Evolutionary conservation across 2,329 filamentous ascomycete species (phyloP), one percentile per base, ranked within the genome.

Genomic region (Talaromyces pinophilus): DNA sequence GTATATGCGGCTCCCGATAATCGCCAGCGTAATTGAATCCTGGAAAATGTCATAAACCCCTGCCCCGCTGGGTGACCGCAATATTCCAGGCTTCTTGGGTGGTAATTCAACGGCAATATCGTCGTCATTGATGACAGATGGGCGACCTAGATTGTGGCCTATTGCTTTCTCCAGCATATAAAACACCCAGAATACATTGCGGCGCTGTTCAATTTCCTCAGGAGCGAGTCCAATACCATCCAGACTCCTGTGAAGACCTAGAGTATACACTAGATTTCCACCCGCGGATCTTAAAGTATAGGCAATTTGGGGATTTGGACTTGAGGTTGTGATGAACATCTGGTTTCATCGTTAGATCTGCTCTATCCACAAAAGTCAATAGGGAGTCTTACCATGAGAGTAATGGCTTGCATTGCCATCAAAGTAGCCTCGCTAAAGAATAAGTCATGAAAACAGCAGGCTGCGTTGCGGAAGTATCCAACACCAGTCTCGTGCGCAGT

Each of bases 171-270:
- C 62, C 1, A 64, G 62, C 38, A 48, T n/a, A 59, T 64, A 64
- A 4, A 64, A 64, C 22, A 59, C 62, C 62, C 62, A 64, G 25
- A 64, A 64, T 10, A 64, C 62, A 40, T 64, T 64, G 38, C 62
- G 62, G 8, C 62, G 62, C 22, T 64, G 62, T 50, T 64, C 62
- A 17, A 64, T 59, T 25, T 64, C 62, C 40, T 35, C 62, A 0
- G 52, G 54, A 3, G 52, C 40, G 13, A 64, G 52, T 22, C 62
- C 62, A 15, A n/a, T 13, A 2, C 40, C 52, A 28, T 64, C 62
- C 3, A 64, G n/a, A 13, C 38, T 64, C 19, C 62, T 52, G n/a
- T 64, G 62, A 48, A 64, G 62, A 17, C 62, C 62, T 35, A 64
- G 17, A 28, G 62, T 59, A 25, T 64, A 42, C 17, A 28, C 62